Evolutionary conservation across 2,329 filamentous ascomycete species (phyloP).

Genomic region (Penicillium decumbens): DNA sequence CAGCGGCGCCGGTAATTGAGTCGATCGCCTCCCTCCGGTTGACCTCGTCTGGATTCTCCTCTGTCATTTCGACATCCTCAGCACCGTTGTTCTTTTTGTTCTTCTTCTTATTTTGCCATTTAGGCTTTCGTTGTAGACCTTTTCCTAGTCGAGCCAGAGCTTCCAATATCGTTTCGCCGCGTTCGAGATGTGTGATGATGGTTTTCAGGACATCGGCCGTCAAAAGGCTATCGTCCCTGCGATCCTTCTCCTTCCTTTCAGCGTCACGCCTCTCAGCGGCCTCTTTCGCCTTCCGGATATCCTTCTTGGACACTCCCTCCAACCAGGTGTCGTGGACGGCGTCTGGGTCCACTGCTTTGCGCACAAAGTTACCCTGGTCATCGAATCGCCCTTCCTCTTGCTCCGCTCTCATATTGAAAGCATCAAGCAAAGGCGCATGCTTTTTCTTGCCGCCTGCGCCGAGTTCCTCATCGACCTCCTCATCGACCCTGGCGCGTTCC

Average conservation of each 20-base stretch:
- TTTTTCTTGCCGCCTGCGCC: slow-evolving; percentile 86
- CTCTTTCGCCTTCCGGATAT: slow-evolving; percentile 80
- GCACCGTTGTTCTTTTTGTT: slow-evolving; percentile 44
- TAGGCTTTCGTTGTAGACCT: slow-evolving; percentile 54
- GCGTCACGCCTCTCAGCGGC: slow-evolving; percentile 81
- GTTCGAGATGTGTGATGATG: slow-evolving; percentile 69
- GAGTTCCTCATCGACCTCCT: slow-evolving; percentile 79
- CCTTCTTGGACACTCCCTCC: slow-evolving; percentile 86
- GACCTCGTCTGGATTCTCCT: slow-evolving; percentile 64
- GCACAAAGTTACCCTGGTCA: slow-evolving; percentile 82
- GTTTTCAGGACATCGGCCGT: slow-evolving; percentile 68
- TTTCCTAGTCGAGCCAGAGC: slow-evolving; percentile 77
- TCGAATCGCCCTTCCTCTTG: slow-evolving; percentile 92
- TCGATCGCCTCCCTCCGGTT: slow-evolving; percentile 70
- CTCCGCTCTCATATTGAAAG: slow-evolving; percentile 88
- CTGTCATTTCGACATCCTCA: slow-evolving; percentile 66
- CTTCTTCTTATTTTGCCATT: slow-evolving; percentile 58
- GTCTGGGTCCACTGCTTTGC: slow-evolving; percentile 83
- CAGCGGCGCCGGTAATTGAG: slow-evolving; percentile 81
- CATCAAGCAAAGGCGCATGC: slow-evolving; percentile 89
- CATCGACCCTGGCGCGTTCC: slow-evolving; percentile 64
- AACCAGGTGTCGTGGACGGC: slow-evolving; percentile 90
- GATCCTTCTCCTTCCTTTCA: slow-evolving; percentile 65
- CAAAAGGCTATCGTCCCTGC: slow-evolving; percentile 68
- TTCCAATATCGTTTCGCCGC: slow-evolving; percentile 81